phyloP scores from a whole-genome alignment of 106 monocot species.

The Dendrobium catenatum region DNA sequence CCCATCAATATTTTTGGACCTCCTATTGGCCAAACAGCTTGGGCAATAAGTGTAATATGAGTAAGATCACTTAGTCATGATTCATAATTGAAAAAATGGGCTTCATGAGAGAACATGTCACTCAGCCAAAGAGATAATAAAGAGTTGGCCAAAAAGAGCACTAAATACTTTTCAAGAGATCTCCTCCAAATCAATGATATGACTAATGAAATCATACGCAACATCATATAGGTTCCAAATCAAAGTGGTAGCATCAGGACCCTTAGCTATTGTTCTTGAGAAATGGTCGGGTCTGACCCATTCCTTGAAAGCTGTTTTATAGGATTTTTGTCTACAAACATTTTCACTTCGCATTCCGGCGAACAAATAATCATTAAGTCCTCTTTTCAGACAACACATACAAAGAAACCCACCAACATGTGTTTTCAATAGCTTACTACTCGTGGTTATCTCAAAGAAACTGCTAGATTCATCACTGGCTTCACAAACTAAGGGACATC shows the following conservation, averaged over 20 bases:
- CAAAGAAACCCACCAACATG: neutral
- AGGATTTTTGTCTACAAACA: constrained; percentile 6
- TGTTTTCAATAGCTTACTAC: no score
- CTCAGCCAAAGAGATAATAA: neutral
- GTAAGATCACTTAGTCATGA: no score
- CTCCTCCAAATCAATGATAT: constrained; percentile 28
- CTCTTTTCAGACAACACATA: neutral
- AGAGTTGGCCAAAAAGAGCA: neutral
- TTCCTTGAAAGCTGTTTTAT: constrained; percentile 14
- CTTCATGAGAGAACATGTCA: neutral
- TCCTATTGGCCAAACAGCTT: neutral
- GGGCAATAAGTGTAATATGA: neutral
- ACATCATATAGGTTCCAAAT: constrained; percentile 24
- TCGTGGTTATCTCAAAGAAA: no score
- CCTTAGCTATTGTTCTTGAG: constrained; percentile 9
- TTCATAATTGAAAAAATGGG: no score
- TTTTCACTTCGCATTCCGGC: constrained; percentile 5
- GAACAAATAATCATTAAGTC: constrained; percentile 12
- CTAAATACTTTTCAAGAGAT: constrained; percentile 9
- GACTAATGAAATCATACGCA: constrained; percentile 33
- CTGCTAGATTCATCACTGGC: no score
- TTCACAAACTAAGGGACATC: no score
- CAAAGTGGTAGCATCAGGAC: constrained; percentile 23
- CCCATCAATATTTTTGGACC: constrained; percentile 1
- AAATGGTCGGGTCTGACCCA: neutral